Base-by-base conservation (phyloP, 2,329 filamentous ascomycete species). In the Hymenoscyphus albidus region DNA sequence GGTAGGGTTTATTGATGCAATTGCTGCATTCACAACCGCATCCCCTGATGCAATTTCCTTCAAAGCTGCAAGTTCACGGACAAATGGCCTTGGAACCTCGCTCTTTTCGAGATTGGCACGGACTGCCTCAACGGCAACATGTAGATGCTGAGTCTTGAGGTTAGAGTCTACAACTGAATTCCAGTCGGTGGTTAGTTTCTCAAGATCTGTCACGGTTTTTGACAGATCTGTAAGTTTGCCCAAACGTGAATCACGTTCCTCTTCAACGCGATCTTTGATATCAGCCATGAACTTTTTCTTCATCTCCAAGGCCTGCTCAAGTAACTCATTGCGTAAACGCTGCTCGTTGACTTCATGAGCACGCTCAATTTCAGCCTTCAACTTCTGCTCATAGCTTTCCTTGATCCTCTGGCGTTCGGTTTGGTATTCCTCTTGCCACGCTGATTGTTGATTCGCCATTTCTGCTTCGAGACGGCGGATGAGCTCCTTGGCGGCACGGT, bases 41-140 rank as follows among this genome's bases (percentile, higher is more conserved):
- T 97, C 91, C 61, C 92, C 90, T 38, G 85, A 84, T 3, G 92
- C 92, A 70, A 97, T 91, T 78, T 97, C 93, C 80, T 97, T 97
- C 63, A 99, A 85, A 3, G 95, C 95, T 22, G 96, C 92, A 14
- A 99, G 87, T 80, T 99, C 95, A 68, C 89, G 88, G 74, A 97
- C 86, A 77, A 99, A 99, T 3, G 95, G 95, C 54, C 87, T 85
- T 22, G 94, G 91, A 71, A 88, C 84, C 55, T 87, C 81, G 13
- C 88, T 84, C 69, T 89, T 89, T 74, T 93, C 89, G 27, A 98
- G 85, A 60, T 89, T 92, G 64, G 91, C 88, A 70, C 92, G 90
- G 61, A 98, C 93, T 48, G 94, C 92, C 76, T 99, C 95, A 38
- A 98, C 90, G 22, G 95, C 95, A 42, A 99, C 92, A 75, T 97